A percentile compares a stretch with the other conserved stretches of the same genome.
Evolutionary conservation across 306 rosid species (phyloP).

Genomic region (Citrullus mucosospermus): DNA sequence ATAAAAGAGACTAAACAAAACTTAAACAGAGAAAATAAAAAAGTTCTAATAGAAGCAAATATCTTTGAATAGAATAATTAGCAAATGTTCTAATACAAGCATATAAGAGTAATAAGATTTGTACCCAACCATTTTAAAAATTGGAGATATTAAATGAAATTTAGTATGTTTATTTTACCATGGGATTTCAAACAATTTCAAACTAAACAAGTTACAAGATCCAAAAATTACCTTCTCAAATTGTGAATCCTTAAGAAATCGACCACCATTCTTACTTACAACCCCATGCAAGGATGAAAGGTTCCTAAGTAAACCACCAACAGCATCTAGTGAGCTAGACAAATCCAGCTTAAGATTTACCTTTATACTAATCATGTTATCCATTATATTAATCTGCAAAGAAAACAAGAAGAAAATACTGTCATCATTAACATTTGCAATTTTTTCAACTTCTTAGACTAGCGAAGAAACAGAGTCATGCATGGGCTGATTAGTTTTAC

Average conservation of each 20-base stretch:
- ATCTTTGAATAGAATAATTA: no score
- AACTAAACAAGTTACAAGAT: background rate
- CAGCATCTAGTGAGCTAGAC: slow-evolving; percentile 32
- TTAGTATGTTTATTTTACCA: background rate
- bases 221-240: slow-evolving; percentile 36
- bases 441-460: background rate
- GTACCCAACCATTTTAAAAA: background rate
- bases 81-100: no score
- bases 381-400: slow-evolving; percentile 50
- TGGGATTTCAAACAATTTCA: background rate
- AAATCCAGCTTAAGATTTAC: slow-evolving; percentile 49
- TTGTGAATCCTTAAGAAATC: slow-evolving; percentile 25
- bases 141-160: background rate
- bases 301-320: slow-evolving; percentile 38
- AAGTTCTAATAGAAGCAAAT: no score
- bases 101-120: background rate
- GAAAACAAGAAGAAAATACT: slow-evolving; percentile 6
- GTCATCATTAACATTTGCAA: background rate
- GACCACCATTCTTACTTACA: slow-evolving; percentile 20
- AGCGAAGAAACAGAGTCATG: background rate
- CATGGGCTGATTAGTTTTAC: slow-evolving; percentile 25
- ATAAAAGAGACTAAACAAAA: no score
- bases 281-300: slow-evolving; percentile 31
- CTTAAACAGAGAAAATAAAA: no score
- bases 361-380: slow-evolving; percentile 35